A percentile compares a stretch with the other conserved stretches of the same genome.
Conservation (phyloP, 1,284 basidiomycete species). For the Apiotrichum mycotoxinovorans region DNA sequence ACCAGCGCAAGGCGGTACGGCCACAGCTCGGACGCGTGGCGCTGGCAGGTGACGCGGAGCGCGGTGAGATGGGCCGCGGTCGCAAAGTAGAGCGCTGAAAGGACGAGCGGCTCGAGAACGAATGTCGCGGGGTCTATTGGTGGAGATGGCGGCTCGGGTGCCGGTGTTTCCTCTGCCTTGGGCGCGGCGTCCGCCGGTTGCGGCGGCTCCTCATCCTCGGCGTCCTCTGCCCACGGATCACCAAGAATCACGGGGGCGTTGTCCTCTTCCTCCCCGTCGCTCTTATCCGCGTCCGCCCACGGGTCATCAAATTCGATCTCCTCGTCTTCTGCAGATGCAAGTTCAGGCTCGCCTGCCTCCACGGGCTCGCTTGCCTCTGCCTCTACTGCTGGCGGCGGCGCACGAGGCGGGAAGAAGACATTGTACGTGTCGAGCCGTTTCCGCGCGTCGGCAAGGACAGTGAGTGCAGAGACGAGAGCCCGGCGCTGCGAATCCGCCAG, state of each 20-base stretch:
- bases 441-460: constrained; percentile 14
- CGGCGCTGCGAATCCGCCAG: constrained; percentile 9
- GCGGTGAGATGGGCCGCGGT: constrained; percentile 60
- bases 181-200: background rate
- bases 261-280: constrained; percentile 23
- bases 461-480: constrained; percentile 8
- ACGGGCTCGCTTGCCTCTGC: background rate
- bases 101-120: constrained; percentile 59
- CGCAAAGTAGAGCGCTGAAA: constrained; percentile 64
- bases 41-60: constrained; percentile 59
- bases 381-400: background rate
- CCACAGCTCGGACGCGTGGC: constrained; percentile 61
- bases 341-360: too few species aligned
- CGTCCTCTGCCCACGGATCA: constrained; percentile 33
- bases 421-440: constrained; percentile 21
- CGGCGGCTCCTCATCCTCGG: constrained; percentile 1
- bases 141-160: constrained; percentile 10
- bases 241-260: constrained; percentile 19
- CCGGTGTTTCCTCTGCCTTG: background rate
- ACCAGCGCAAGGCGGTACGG: constrained; percentile 67
- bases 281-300: constrained; percentile 68
- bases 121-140: constrained; percentile 54
- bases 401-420: constrained; percentile 4
- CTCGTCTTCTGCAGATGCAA: background rate
- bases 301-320: constrained; percentile 58